Conservation (phyloP, 352 stramenopile species). For the Thalassiosira exigua region DNA sequence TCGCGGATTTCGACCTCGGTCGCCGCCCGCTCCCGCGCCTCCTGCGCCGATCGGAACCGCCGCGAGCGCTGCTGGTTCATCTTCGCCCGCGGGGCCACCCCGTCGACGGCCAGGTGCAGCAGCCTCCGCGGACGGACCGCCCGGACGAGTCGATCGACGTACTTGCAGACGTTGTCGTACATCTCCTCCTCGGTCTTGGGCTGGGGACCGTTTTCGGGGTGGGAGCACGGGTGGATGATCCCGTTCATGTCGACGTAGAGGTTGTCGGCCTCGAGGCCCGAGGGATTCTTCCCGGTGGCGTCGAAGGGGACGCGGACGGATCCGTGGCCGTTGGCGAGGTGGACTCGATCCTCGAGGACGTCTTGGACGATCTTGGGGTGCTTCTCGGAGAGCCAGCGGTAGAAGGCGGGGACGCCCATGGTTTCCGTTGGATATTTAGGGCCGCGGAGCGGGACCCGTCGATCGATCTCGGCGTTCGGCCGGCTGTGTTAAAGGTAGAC, state of each 20-base stretch:
- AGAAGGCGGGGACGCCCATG: constrained; percentile 99
- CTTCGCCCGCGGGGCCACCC: constrained; percentile 96
- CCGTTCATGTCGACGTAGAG: constrained; percentile 99
- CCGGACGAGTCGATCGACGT: constrained; percentile 93
- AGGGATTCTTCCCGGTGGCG: constrained; percentile 87
- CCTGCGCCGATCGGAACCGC: constrained; percentile 88
- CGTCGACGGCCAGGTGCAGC: constrained; percentile 98
- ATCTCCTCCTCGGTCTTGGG: constrained; percentile 90
- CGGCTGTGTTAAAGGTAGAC: no score
- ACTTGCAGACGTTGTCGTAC: constrained; percentile 89
- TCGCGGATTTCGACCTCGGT: constrained; percentile 32
- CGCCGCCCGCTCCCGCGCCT: constrained; percentile 2
- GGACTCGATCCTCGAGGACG: constrained; percentile 84
- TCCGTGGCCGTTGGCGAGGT: constrained; percentile 49
- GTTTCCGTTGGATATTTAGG: no score
- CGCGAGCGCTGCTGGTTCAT: constrained; percentile 98
- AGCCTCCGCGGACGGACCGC: constrained; percentile 96
- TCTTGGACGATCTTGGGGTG: constrained; percentile 97
- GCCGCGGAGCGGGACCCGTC: no score
- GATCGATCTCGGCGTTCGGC: no score
- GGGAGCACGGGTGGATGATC: constrained; percentile 97
- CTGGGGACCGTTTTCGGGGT: constrained; percentile 32
- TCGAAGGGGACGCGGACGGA: constrained; percentile 83
- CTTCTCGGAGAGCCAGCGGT: constrained; percentile 98
- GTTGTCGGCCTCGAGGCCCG: constrained; percentile 89